Conservation (phyloP, 1,139 yeast genomes). For the Geotrichum candidum region DNA sequence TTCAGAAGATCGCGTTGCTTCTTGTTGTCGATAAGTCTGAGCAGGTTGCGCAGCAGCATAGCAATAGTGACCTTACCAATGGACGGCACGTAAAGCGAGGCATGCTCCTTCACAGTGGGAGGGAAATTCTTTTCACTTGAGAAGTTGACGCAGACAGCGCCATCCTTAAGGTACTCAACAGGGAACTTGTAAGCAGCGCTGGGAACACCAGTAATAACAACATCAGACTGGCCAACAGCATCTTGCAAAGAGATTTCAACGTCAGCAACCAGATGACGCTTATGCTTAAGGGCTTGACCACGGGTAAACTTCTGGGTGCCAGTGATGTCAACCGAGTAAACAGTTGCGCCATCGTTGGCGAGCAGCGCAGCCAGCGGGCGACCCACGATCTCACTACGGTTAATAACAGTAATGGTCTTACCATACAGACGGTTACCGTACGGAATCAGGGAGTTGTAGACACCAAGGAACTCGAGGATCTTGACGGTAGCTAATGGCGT, state of each 20-base stretch:
- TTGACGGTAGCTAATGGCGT: constrained; percentile 94
- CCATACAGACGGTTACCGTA: constrained; percentile 93
- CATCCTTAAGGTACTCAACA: constrained; percentile 67
- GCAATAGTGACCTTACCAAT: constrained; percentile 95
- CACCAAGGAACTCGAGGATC: constrained; percentile 82
- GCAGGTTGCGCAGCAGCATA: constrained; percentile 81
- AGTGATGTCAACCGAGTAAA: constrained; percentile 82
- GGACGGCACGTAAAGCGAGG: constrained; percentile 88
- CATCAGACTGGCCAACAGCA: constrained; percentile 74
- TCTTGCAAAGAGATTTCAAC: constrained; percentile 50
- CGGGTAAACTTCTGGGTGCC: constrained; percentile 88
- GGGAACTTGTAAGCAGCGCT: constrained; percentile 78
- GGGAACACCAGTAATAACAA: constrained; percentile 94
- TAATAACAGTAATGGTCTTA: constrained; percentile 81
- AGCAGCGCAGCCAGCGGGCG: constrained; percentile 92
- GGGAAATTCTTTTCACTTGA: constrained; percentile 83
- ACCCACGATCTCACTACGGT: constrained; percentile 94
- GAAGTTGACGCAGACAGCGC: constrained; percentile 86
- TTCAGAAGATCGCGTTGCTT: constrained; percentile 19
- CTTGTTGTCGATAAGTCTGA: constrained; percentile 70
- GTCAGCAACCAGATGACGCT: constrained; percentile 78
- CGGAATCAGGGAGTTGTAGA: constrained; percentile 72
- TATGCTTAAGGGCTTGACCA: constrained; percentile 81
- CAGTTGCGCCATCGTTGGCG: constrained; percentile 97
- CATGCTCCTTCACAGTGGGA: constrained; percentile 71